These are phyloP conservation scores for Aurantiochytrium sp. DNA, from an alignment of 108 stramenopile genomes.

Conservation along the genomic window DNA sequence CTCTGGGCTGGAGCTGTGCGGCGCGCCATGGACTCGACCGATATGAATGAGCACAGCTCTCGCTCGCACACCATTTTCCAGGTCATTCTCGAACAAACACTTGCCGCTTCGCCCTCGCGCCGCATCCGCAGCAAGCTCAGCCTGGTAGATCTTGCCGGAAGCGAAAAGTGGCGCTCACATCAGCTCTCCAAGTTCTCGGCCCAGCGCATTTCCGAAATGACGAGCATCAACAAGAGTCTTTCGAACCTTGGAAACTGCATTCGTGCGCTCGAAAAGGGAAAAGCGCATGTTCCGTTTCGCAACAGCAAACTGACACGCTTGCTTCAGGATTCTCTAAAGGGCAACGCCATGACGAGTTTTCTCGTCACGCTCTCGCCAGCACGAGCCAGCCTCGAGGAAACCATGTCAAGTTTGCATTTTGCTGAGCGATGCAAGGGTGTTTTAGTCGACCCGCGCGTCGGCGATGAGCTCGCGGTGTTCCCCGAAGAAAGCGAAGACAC, in stretches of 20 bases:
- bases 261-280: constrained; percentile 33
- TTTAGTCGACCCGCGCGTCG: not conserved
- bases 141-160: constrained; percentile 52
- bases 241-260: constrained; percentile 48
- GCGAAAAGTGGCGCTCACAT: constrained; percentile 35
- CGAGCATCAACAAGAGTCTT: constrained; percentile 48
- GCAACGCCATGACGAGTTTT: constrained; percentile 45
- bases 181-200: not conserved
- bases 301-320: constrained; percentile 58
- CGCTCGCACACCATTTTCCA: constrained; percentile 70
- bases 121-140: constrained; percentile 28
- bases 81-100: constrained; percentile 60
- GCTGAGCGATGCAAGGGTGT: constrained; percentile 34
- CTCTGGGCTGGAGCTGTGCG: constrained; percentile 68
- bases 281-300: constrained; percentile 44
- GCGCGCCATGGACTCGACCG: constrained; percentile 78
- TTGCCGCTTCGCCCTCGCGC: not conserved
- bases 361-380: constrained; percentile 42
- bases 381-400: constrained; percentile 28
- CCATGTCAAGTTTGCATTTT: constrained; percentile 43
- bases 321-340: constrained; percentile 51
- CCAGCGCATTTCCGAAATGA: constrained; percentile 33
- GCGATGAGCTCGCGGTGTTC: not conserved
- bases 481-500: not conserved
- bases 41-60: constrained; percentile 69